Evolutionary conservation across 352 stramenopile genomes (phyloP).

Genomic region (Phytophthora hibernalis): DNA sequence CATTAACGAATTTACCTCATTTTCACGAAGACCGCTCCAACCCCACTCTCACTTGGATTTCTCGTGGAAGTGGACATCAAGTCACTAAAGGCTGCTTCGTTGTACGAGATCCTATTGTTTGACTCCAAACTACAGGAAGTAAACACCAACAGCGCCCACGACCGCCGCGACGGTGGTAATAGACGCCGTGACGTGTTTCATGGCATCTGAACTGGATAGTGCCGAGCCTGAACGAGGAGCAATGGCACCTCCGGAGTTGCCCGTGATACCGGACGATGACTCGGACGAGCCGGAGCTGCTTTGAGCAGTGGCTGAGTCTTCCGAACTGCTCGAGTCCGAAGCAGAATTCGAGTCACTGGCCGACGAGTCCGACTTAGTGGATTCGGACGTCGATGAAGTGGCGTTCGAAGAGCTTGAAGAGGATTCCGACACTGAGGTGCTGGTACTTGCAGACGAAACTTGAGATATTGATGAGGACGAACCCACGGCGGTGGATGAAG

Average conservation of each 20-base stretch:
- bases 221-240: slow-evolving; percentile 9
- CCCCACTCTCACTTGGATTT: neutral
- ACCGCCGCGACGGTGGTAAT: neutral
- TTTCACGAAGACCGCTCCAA: neutral
- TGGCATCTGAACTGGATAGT: slow-evolving; percentile 3
- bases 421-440: slow-evolving; percentile 1
- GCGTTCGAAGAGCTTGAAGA: slow-evolving; percentile 9
- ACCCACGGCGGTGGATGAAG: neutral
- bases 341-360: slow-evolving; percentile 9
- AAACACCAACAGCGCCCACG: neutral
- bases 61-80: neutral
- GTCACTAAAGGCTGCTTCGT: neutral
- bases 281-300: slow-evolving; percentile 24
- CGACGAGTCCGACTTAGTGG: slow-evolving; percentile 13
- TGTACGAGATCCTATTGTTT: too few species aligned
- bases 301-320: slow-evolving; percentile 20
- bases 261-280: neutral
- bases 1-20: too few species aligned
- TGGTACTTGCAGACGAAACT: neutral
- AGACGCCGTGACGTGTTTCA: neutral
- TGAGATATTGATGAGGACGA: neutral
- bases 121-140: neutral
- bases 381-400: slow-evolving; percentile 9
- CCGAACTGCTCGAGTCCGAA: slow-evolving; percentile 15
- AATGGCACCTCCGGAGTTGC: slow-evolving; percentile 5